phyloP scores from a whole-genome alignment of 108 stramenopile genomes.

The Cyclotella baltica region DNA sequence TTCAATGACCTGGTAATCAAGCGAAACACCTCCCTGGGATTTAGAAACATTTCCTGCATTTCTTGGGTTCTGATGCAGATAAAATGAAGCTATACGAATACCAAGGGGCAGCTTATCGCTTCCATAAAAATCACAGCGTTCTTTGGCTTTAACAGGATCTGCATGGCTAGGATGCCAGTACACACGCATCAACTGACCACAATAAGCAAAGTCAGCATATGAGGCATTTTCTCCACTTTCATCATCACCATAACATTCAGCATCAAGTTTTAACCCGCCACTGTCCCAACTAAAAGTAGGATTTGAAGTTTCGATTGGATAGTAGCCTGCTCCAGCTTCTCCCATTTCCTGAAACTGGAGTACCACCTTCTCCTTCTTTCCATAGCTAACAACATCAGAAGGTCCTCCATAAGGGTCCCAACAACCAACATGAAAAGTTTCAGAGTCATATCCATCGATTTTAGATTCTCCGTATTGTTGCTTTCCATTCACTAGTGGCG shows the following conservation, averaged over 20 bases:
- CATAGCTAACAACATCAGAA: not conserved
- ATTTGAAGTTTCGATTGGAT: constrained; percentile 1
- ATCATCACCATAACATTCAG: not conserved
- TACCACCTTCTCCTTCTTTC: not conserved
- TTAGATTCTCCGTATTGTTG: constrained; percentile 9
- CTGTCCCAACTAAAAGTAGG: constrained; percentile 23
- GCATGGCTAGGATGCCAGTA: constrained; percentile 23
- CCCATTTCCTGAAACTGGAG: not conserved
- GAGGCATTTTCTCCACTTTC: too few relatives aligned
- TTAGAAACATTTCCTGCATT: not conserved
- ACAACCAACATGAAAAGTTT: constrained; percentile 5
- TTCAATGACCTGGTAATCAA: not conserved
- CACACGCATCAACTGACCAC: constrained; percentile 16
- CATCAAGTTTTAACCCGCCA: not conserved
- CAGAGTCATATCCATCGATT: constrained; percentile 27
- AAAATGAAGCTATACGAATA: constrained; percentile 8
- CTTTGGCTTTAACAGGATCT: constrained; percentile 9
- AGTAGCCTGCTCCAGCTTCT: not conserved
- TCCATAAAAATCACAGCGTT: constrained; percentile 8
- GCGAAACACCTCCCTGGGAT: not conserved
- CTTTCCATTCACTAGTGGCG: constrained; percentile 26
- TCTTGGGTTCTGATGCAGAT: not conserved
- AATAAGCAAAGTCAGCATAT: constrained; percentile 13
- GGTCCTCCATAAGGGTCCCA: not conserved
- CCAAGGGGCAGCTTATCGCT: not conserved